These are phyloP conservation scores for Glaciozyma antarctica DNA, from an alignment of 768 basidiomycete genomes.

Conservation along the genomic window DNA sequence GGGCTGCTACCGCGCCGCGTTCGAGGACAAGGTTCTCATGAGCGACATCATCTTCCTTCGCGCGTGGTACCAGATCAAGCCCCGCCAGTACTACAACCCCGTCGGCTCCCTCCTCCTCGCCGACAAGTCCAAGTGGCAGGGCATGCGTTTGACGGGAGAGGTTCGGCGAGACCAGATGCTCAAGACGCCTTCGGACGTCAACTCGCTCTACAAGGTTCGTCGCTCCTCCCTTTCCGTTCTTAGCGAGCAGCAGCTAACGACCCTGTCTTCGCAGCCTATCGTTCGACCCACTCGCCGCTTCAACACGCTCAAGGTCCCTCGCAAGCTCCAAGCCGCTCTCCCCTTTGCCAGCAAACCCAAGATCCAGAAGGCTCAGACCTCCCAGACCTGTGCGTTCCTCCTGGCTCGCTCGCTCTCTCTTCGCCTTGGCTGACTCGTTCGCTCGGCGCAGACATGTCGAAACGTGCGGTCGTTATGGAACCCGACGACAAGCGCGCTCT, in stretches of 20 bases:
- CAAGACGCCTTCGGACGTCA: slow-evolving; percentile 67
- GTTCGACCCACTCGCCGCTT: slow-evolving; percentile 73
- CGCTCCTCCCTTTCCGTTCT: too few species aligned
- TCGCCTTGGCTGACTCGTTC: neutral
- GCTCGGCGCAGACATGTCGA: slow-evolving; percentile 55
- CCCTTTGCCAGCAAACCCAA: slow-evolving; percentile 92
- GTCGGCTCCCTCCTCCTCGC: slow-evolving; percentile 81
- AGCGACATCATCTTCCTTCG: slow-evolving; percentile 92
- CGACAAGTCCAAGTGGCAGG: slow-evolving; percentile 67
- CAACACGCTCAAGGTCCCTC: slow-evolving; percentile 78
- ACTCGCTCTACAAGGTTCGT: slow-evolving; percentile 73
- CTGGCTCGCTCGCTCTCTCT: neutral
- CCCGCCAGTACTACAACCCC: slow-evolving; percentile 91
- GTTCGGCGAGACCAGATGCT: slow-evolving; percentile 75
- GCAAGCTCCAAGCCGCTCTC: slow-evolving; percentile 77
- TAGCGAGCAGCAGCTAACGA: neutral
- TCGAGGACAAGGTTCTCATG: slow-evolving; percentile 94
- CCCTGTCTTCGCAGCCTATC: slow-evolving; percentile 44
- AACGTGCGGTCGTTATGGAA: slow-evolving; percentile 88
- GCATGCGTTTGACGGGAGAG: slow-evolving; percentile 93
- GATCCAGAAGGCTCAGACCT: slow-evolving; percentile 60
- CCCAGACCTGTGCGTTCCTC: slow-evolving; percentile 28
- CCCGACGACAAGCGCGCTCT: slow-evolving; percentile 90
- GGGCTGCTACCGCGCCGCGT: slow-evolving; percentile 89
- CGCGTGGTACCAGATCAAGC: slow-evolving; percentile 93